Evolutionary conservation across 2,329 filamentous ascomycete species (phyloP).

Genomic region (Gnomoniopsis sp.): DNA sequence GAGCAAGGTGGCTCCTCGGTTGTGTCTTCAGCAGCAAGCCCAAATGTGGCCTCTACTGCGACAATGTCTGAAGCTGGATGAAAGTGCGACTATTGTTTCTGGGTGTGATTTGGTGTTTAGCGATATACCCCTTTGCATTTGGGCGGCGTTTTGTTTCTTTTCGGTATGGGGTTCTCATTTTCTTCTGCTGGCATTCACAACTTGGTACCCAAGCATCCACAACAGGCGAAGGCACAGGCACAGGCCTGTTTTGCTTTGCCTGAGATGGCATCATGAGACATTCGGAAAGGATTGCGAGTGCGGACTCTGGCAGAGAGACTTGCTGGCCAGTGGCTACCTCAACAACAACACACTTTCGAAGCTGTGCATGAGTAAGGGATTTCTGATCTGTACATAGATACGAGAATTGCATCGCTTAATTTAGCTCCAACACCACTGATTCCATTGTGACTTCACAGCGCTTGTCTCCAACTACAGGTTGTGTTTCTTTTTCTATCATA

Average conservation of each 20-base stretch:
- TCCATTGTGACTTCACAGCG: neutral
- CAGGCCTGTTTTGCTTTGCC: too few relatives aligned
- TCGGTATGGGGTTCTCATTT: neutral
- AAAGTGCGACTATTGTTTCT: too few relatives aligned
- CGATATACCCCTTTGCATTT: conserved; percentile 5
- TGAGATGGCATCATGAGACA: neutral
- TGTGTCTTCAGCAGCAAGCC: neutral
- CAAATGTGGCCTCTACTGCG: neutral
- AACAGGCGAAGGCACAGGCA: too few relatives aligned
- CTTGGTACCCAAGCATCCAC: too few relatives aligned
- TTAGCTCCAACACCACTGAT: neutral
- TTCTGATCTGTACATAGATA: conserved; percentile 8
- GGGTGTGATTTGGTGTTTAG: neutral
- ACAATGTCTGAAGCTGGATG: neutral
- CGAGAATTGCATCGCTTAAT: neutral
- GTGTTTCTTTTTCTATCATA: neutral
- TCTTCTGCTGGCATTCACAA: neutral
- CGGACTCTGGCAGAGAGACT: neutral
- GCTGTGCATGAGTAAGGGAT: neutral
- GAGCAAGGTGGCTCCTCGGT: conserved; percentile 17
- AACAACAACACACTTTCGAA: neutral
- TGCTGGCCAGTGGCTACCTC: too few relatives aligned
- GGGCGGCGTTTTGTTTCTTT: neutral
- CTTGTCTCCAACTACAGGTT: neutral
- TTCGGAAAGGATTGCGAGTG: too few relatives aligned